These are phyloP conservation scores for Calocera cornea DNA, from an alignment of 768 basidiomycete genomes.

Conservation along the genomic window DNA sequence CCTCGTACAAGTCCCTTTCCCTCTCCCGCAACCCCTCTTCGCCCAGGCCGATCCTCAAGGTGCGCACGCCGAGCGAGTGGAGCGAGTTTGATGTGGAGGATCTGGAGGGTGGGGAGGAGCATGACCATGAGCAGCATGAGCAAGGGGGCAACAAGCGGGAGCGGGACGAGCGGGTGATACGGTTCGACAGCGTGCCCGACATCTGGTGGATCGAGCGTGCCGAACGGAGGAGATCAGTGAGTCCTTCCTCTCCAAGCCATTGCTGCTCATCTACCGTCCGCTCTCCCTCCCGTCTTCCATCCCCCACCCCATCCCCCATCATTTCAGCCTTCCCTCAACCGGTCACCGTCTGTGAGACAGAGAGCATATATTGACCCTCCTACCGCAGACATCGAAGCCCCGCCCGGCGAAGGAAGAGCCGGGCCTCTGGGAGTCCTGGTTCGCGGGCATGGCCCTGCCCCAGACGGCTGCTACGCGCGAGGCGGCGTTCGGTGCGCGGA, in stretches of 20 bases:
- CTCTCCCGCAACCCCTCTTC: neutral
- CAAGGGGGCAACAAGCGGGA: neutral
- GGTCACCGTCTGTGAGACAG: too few relatives aligned
- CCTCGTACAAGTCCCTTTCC: neutral
- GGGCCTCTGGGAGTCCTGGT: neutral
- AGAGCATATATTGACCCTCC: neutral
- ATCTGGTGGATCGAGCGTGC: constrained; percentile 1
- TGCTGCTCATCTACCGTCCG: too few relatives aligned
- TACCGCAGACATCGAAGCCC: neutral
- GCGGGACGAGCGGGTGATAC: neutral
- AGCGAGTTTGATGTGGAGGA: neutral
- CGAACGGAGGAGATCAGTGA: neutral
- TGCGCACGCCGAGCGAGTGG: neutral
- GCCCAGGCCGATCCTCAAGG: neutral
- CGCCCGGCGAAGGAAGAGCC: neutral
- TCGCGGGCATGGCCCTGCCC: neutral
- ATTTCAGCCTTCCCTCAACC: too few relatives aligned
- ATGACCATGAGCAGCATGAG: neutral
- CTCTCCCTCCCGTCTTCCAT: neutral
- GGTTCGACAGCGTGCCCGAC: neutral
- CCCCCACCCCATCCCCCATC: neutral
- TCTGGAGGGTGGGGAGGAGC: neutral
- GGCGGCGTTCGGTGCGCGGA: neutral
- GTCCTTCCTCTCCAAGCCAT: neutral
- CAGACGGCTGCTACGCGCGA: neutral